Evolutionary conservation across 345 rosid genomes (phyloP), one percentile per base, ranked within the genome.

Genomic region (Hibiscus tridactylites): DNA sequence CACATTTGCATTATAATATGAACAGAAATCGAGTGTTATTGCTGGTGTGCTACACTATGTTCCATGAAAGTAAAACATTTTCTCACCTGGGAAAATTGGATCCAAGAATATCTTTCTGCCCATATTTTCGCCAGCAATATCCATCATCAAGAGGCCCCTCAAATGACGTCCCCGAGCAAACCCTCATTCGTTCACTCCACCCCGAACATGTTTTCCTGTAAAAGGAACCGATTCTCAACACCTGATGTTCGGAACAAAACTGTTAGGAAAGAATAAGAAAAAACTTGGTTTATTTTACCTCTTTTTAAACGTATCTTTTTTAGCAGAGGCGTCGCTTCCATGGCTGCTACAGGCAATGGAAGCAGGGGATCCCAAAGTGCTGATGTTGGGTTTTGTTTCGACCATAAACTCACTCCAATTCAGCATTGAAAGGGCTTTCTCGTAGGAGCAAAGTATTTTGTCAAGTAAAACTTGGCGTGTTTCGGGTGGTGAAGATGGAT

Each of bases 71-170:
- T 42, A 42, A 42, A 42, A 42, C 54, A 9, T 66, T 31, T 44
- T 28, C 78, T 58, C 61, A 93, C 98, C 97, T 90, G 0, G 97
- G 98, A 72, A 73, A 81, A 2, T 61, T 86, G 58, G 91, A 79
- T 71, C 96, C 98, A 49, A 86, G 92, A 69, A 93, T 93, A 70
- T 81, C 88, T 63, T 93, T 93, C 63, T 93, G 98, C 9, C 98
- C 98, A 62, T 93, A 93, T 71, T 93, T 93, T 77, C 98, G 86
- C 98, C 98, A 93, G 85, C 80, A 77, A 66, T 77, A 76, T 7
- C 97, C 98, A 83, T 93, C 98, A 42, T 82, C 89, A 0, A 68
- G 71, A 46, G 83, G 81, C 6, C 88, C 91, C 21, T 89, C 92
- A 5, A 71, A 75, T 3, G 82, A 86, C 9, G 79, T 28, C 65